Percentiles rank a stretch among this genome's conserved stretches.
Conservation (phyloP, 306 rosid species). For the Inga laurina region DNA sequence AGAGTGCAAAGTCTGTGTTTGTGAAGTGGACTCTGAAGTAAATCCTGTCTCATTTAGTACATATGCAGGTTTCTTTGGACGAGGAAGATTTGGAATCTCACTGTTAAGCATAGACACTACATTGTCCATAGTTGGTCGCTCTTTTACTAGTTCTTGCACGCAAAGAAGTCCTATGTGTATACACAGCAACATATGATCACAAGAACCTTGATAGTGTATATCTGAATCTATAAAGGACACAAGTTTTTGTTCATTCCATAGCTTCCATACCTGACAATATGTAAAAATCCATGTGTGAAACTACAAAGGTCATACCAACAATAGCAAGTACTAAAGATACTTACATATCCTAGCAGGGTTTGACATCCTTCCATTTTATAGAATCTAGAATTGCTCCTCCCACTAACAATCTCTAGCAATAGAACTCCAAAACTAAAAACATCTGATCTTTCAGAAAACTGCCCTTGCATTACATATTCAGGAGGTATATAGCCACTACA, state of each 20-base stretch:
- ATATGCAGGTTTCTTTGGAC: conserved; percentile 4
- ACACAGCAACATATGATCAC: not conserved
- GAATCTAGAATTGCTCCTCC: not conserved
- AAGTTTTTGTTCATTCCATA: not conserved
- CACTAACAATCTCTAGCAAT: conserved; percentile 16
- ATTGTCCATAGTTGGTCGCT: not conserved
- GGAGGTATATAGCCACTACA: not conserved
- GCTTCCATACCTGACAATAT: conserved; percentile 3
- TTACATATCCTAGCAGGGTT: conserved; percentile 18
- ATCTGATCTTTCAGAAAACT: not conserved
- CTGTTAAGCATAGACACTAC: not conserved
- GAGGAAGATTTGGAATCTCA: conserved; percentile 8
- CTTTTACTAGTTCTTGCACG: conserved; percentile 19
- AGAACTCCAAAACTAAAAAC: conserved; percentile 11
- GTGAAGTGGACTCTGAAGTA: not conserved
- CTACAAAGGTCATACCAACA: not conserved
- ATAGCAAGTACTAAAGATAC: not conserved
- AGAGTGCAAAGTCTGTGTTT: not conserved
- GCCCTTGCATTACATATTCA: not conserved
- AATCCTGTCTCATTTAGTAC: not conserved
- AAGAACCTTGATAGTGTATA: not conserved
- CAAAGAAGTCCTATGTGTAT: conserved; percentile 12
- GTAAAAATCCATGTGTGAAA: not conserved
- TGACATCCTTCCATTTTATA: not conserved
- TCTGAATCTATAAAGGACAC: not conserved